Base-by-base conservation (phyloP, 2,329 filamentous ascomycete genomes). In the Ophiocordyceps sinensis region DNA sequence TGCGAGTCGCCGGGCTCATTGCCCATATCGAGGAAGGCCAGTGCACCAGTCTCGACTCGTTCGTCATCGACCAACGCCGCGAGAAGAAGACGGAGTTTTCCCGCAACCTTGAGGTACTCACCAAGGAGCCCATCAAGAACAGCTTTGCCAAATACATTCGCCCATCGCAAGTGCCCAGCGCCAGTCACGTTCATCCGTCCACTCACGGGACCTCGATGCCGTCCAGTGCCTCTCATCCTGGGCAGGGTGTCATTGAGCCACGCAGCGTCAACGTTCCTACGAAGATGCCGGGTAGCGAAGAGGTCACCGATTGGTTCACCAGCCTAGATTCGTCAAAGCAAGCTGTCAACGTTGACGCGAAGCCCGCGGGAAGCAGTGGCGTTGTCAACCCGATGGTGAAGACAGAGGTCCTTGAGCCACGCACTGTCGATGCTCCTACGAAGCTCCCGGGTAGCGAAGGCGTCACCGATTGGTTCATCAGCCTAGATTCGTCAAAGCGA, bases 1-100 rank as follows among this genome's bases (percentile, higher is more conserved):
- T 28, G 1, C 55, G 58, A 1, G 53, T 65, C 0, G 55, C 59
- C 1, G 45, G 39, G 0, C 59, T 71, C 30, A 60, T 73, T 40
- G 31, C 44, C 1, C 71, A 75, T 39, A 57, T 75, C 4, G 68
- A 75, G 50, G 46, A 47, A 2, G 50, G 56, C 21, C 41, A 58
- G 1, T 75, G 71, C 45, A 26, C 43, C 1, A 40, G 31, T 0
- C 60, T 75, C 43, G 53, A 47, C 23, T 51, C 50, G 3, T 42
- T 45, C 0, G 46, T 57, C 1, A 44, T 71, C 12, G 54, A 59
- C 9, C 44, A 51, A 8, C 46, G 55, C 15, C 60, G 66, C 4
- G 51, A 62, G 35, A 47, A 59, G 41, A 65, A 63, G 43, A 51
- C 60, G 14, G 48, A 52, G 13, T 67, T 67, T 37, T 49, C 57